Conservation (phyloP, 1,284 basidiomycete species). For the Veloboletus limbatus region DNA sequence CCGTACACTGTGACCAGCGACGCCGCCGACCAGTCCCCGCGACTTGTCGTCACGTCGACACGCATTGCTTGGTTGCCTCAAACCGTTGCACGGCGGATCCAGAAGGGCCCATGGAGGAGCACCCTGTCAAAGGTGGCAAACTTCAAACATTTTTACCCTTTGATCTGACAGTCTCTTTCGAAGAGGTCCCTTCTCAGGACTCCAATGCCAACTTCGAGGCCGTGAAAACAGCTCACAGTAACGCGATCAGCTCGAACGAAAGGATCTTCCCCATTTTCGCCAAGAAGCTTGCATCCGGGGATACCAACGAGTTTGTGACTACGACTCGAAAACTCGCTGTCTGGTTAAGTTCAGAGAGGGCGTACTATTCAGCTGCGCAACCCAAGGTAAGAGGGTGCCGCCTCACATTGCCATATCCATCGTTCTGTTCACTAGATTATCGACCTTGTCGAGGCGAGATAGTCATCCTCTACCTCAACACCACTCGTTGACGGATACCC, state of each 20-base stretch:
- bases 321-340: constrained; percentile 20
- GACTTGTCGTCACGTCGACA: too few relatives aligned
- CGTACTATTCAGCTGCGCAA: constrained; percentile 31
- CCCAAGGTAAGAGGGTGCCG: constrained; percentile 22
- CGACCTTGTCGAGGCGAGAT: constrained; percentile 29
- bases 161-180: constrained; percentile 5
- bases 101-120: too few relatives aligned
- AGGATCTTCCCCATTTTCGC: constrained; percentile 32
- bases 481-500: neutral
- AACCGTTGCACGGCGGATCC: too few relatives aligned
- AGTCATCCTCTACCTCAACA: neutral
- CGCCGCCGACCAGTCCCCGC: too few relatives aligned
- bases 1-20: too few relatives aligned
- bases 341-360: constrained; percentile 32
- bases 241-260: constrained; percentile 28
- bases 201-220: constrained; percentile 3
- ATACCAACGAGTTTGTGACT: constrained; percentile 18
- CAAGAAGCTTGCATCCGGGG: constrained; percentile 24
- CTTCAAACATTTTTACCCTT: neutral
- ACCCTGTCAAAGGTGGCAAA: constrained; percentile 6
- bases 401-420: neutral
- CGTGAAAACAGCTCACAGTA: constrained; percentile 18
- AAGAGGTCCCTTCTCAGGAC: constrained; percentile 6
- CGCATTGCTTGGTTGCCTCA: too few relatives aligned
- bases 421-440: constrained; percentile 20